Evolutionary conservation across 257 asterid genomes (phyloP).

Genomic region (Penstemon davidsonii): DNA sequence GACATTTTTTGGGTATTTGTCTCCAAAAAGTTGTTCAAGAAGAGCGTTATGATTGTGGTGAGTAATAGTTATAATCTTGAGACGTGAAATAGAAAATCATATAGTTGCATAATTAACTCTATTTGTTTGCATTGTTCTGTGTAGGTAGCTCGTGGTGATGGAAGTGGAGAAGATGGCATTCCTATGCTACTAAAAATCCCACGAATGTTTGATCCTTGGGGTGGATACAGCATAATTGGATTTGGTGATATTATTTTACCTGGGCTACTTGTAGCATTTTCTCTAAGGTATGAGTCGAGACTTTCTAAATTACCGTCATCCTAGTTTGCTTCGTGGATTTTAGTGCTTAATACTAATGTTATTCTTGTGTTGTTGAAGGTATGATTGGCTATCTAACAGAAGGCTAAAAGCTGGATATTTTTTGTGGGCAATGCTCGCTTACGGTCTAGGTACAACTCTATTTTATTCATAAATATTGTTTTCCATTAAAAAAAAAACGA

Average conservation of each 20-base stretch:
- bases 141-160: constrained; percentile 94
- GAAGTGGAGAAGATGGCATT: constrained; percentile 95
- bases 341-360: constrained; percentile 11
- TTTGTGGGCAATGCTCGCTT: constrained; percentile 88
- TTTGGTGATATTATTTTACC: constrained; percentile 92
- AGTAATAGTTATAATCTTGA: constrained; percentile 23
- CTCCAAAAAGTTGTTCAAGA: constrained; percentile 87
- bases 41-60: constrained; percentile 99
- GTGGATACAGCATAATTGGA: constrained; percentile 90
- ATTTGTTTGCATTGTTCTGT: constrained; percentile 12
- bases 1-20: constrained; percentile 97
- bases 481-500: no score
- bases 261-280: constrained; percentile 71
- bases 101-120: no score
- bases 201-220: constrained; percentile 96
- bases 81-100: background rate
- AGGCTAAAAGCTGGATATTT: constrained; percentile 79
- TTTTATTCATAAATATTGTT: background rate
- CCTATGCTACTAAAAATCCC: constrained; percentile 94
- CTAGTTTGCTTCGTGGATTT: constrained; percentile 13
- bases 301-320: background rate
- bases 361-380: constrained; percentile 48
- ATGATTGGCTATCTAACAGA: constrained; percentile 87
- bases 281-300: constrained; percentile 42
- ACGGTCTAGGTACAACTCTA: constrained; percentile 66